Evolutionary conservation across 495 filamentous ascomycete genomes (phyloP).

Genomic region (Amphirosellinia nigrospora): DNA sequence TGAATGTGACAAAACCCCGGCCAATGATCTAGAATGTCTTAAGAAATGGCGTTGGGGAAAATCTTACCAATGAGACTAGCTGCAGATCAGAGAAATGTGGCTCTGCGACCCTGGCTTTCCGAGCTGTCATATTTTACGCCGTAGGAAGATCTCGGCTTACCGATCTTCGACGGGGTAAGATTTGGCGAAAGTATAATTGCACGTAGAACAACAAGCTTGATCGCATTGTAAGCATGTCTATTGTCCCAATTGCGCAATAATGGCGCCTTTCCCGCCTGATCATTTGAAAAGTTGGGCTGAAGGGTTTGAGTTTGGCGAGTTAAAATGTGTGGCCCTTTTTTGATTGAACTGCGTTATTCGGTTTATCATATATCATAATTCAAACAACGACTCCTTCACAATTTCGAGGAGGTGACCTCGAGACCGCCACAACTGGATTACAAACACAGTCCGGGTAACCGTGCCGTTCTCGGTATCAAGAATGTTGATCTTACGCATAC

Average conservation of each 20-base stretch:
- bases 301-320: background rate
- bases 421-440: background rate
- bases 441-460: background rate
- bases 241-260: background rate
- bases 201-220: background rate
- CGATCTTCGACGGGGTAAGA: background rate
- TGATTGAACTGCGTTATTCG: background rate
- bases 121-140: background rate
- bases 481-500: background rate
- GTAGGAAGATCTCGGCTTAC: background rate
- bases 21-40: background rate
- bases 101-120: background rate
- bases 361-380: background rate
- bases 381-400: no score
- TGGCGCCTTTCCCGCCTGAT: background rate
- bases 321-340: background rate
- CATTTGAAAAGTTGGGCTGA: background rate
- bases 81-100: background rate
- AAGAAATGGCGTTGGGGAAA: background rate
- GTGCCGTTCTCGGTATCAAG: background rate
- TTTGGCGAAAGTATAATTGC: background rate
- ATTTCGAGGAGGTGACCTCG: background rate
- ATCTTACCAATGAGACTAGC: background rate
- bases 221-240: background rate
- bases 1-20: background rate